Conservation (phyloP, 441 rosid genomes). For the Populus hybrid region DNA sequence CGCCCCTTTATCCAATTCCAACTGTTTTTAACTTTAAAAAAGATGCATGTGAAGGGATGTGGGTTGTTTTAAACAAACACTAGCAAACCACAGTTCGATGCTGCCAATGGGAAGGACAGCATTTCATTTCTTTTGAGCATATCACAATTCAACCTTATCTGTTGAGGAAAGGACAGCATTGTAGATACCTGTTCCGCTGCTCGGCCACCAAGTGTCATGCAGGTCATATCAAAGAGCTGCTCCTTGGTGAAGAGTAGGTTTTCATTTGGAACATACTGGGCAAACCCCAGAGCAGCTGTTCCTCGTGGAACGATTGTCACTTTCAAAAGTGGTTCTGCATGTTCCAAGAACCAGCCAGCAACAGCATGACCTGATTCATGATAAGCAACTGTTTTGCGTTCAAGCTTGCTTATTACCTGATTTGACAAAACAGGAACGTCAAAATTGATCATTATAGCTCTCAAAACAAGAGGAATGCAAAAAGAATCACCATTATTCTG, state of each 20-base stretch:
- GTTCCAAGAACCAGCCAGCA: slow-evolving; percentile 66
- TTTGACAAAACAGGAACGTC: slow-evolving; percentile 6
- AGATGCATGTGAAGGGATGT: not conserved
- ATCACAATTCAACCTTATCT: not conserved
- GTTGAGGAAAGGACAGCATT: not conserved
- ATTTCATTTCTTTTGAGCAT: not conserved
- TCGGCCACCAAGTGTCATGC: slow-evolving; percentile 67
- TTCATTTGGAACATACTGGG: slow-evolving; percentile 67
- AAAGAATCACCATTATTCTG: not conserved
- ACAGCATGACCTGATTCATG: slow-evolving; percentile 78
- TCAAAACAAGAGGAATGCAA: not conserved
- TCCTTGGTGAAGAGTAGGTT: slow-evolving; percentile 61
- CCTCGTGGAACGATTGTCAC: slow-evolving; percentile 70
- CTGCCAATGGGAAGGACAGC: not conserved
- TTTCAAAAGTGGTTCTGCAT: slow-evolving; percentile 60
- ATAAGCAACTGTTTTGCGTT: slow-evolving; percentile 49
- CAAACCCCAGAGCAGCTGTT: slow-evolving; percentile 62
- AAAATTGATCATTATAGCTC: not conserved
- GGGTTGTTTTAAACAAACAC: too few relatives aligned
- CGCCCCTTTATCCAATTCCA: not conserved
- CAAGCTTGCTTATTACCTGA: slow-evolving; percentile 73
- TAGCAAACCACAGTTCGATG: not conserved
- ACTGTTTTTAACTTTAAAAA: not conserved
- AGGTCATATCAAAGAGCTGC: slow-evolving; percentile 60
- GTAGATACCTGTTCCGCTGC: slow-evolving; percentile 49